Evolutionary conservation across 495 filamentous ascomycete species (phyloP).

Genomic region (Cercophora sp.): DNA sequence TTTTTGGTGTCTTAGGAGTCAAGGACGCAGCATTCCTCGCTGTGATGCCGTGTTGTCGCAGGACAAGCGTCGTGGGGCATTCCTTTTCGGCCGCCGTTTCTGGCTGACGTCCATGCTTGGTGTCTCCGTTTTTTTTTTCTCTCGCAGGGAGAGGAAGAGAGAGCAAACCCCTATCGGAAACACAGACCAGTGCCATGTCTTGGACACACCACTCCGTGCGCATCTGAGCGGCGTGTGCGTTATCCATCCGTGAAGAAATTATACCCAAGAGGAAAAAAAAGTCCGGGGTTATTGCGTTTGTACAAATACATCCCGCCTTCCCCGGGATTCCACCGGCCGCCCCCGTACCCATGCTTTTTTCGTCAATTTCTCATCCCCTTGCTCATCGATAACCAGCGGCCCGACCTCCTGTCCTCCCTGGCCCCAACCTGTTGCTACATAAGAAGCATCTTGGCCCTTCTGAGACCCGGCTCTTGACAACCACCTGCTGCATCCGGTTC

Average conservation of each 20-base stretch:
- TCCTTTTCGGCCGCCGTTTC: conserved; percentile 7
- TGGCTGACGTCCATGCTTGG: conserved; percentile 6
- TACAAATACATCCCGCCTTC: conserved; percentile 15
- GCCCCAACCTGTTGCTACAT: background rate
- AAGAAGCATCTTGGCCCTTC: conserved; percentile 10
- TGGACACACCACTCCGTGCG: conserved; percentile 10
- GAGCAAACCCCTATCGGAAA: conserved; percentile 6
- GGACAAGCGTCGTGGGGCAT: background rate
- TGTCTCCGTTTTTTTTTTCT: background rate
- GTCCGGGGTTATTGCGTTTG: conserved; percentile 12
- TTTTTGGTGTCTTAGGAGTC: background rate
- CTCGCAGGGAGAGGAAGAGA: background rate
- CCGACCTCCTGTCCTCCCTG: conserved; percentile 10
- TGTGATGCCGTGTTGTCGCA: conserved; percentile 10
- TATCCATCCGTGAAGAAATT: conserved; percentile 3
- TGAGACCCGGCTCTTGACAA: too few relatives aligned
- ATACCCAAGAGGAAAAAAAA: conserved; percentile 11
- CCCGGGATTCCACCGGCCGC: conserved; percentile 12
- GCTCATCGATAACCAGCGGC: conserved; percentile 7
- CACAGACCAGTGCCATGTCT: conserved; percentile 11
- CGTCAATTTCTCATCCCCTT: conserved; percentile 3
- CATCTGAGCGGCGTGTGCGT: conserved; percentile 6
- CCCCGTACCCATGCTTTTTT: background rate
- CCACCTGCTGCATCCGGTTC: conserved; percentile 1
- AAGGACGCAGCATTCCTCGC: conserved; percentile 5